Conservation (phyloP, 306 rosid genomes). For the Begonia loranthoides region DNA sequence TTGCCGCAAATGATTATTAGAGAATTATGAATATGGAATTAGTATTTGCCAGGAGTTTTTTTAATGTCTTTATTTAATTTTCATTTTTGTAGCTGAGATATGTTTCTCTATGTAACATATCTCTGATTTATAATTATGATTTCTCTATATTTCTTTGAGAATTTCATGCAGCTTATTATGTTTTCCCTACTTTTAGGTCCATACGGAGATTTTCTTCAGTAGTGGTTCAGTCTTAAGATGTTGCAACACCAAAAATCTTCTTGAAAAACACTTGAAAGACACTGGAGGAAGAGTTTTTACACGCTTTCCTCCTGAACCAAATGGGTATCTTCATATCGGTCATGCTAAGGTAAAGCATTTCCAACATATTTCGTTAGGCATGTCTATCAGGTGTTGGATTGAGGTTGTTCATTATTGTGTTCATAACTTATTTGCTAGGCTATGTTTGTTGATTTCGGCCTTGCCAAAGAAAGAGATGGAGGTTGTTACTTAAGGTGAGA, state of each 20-base stretch:
- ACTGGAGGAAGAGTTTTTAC: constrained; percentile 66
- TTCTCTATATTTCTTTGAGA: too few species aligned
- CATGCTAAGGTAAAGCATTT: constrained; percentile 71
- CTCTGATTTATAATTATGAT: too few species aligned
- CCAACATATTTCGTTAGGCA: neutral
- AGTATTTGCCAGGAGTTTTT: too few species aligned
- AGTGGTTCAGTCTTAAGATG: constrained; percentile 76
- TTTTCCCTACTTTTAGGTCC: constrained; percentile 44
- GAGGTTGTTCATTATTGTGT: constrained; percentile 1
- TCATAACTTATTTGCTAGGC: constrained; percentile 39
- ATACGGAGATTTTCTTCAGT: constrained; percentile 83
- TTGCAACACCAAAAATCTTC: constrained; percentile 66
- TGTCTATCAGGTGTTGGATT: constrained; percentile 4
- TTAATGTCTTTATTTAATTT: too few species aligned
- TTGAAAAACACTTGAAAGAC: constrained; percentile 61
- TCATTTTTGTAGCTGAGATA: too few species aligned
- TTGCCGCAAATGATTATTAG: too few species aligned
- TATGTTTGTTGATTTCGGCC: constrained; percentile 91
- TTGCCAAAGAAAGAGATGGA: constrained; percentile 90
- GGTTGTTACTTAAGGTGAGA: constrained; percentile 76
- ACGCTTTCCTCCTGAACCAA: constrained; percentile 99
- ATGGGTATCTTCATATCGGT: constrained; percentile 95
- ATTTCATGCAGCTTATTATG: too few species aligned
- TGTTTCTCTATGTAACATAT: too few species aligned
- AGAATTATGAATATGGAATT: too few species aligned